Conservation (phyloP, 2,329 filamentous ascomycete genomes). For the Coleophoma eucalyptorum region DNA sequence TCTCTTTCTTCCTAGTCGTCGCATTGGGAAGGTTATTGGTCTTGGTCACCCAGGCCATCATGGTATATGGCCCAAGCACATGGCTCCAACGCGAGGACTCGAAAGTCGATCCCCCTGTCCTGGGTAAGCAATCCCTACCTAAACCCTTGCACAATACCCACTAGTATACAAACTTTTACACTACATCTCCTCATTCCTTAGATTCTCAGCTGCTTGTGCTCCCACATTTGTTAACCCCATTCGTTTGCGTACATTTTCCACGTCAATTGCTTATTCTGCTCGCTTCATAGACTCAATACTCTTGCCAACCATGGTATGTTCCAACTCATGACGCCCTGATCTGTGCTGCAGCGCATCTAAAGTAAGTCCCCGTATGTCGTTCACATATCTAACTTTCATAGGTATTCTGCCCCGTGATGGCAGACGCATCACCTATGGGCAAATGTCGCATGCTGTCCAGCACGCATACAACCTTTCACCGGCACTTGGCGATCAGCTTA, state of each 20-base stretch:
- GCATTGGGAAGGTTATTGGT: neutral
- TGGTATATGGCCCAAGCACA: neutral
- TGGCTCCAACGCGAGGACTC: neutral
- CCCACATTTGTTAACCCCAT: no score
- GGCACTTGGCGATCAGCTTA: neutral
- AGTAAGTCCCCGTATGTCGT: neutral
- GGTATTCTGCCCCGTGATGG: neutral
- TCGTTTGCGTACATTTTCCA: no score
- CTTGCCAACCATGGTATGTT: conserved; percentile 1
- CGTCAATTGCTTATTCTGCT: no score
- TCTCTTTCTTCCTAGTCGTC: neutral
- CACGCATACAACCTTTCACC: neutral
- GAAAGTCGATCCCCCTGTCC: neutral
- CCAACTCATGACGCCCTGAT: neutral
- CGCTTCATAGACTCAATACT: neutral
- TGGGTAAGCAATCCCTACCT: neutral
- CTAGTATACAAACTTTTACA: neutral
- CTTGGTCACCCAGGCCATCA: neutral
- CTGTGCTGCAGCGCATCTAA: neutral
- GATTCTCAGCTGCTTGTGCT: no score
- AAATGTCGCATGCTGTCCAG: neutral
- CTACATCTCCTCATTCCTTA: no score
- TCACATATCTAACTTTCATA: neutral
- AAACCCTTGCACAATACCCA: neutral
- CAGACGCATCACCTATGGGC: neutral